Evolutionary conservation across 495 filamentous ascomycete species (phyloP), one percentile per base, ranked within the genome.

Genomic region (Daldinia childiae): DNA sequence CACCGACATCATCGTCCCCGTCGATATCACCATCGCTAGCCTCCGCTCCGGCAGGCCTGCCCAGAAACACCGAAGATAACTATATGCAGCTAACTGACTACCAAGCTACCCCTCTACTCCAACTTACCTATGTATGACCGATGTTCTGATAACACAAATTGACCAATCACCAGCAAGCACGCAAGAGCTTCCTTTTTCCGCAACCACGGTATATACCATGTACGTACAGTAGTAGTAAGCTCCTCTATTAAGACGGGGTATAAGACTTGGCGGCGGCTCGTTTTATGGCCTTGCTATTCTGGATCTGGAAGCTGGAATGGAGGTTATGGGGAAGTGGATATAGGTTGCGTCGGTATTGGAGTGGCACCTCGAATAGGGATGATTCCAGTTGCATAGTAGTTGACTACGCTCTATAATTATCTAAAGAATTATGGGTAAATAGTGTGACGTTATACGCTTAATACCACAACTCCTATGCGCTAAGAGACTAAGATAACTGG

Each of bases 1-100:
- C 36, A 54, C 50, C 15, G 24, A 62, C 62, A 66, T 50, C 58
- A 66, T 71, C 26, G n/a, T 50, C 51, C 62, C 27, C 36, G 12
- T 24, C 39, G 21, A 71, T 71, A 58, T 66, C 68, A 60, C 26
- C 68, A 71, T 58, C 62, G 11, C 58, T 58, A 21, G 11, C 39
- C 52, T 52, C 38, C 8, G 50, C 36, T 61, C 50, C 50, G 50
- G 12, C 43, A 21, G 7, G 43, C 17, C 4, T 27, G 39, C 15
- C 39, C 2, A 41, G 14, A 41, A 15, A 17, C 39, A 41, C 39
- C 7, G 6, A 41, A 41, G 39, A 41, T 41, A 41, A 17, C 39
- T 41, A 41, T 41, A 41, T 41, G 39, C 39, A 41, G 39, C 39
- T 41, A 41, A 41, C 45, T 51, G 9, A 34, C 8, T 21, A 48